Evolutionary conservation across 2,329 filamentous ascomycete genomes (phyloP).

Genomic region (Aspergillus awamori): DNA sequence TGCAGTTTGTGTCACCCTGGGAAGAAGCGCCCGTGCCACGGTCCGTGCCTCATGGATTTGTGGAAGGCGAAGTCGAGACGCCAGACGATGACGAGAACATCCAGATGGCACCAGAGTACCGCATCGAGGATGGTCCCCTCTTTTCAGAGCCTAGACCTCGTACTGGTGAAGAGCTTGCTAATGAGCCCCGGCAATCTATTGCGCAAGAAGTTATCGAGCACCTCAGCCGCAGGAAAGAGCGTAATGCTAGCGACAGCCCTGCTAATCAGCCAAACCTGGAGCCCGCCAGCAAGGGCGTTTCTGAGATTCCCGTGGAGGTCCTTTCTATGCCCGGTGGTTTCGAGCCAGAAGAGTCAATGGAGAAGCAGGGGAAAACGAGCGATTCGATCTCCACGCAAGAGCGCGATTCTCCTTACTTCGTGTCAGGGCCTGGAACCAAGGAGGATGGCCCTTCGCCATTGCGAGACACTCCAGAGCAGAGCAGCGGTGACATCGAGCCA

Average conservation of each 20-base stretch:
- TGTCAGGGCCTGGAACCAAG: constrained; percentile 21
- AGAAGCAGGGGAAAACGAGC: constrained; percentile 1
- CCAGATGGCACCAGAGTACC: constrained; percentile 11
- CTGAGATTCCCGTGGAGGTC: constrained; percentile 26
- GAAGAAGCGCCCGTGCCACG: constrained; percentile 44
- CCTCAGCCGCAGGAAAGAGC: constrained; percentile 23
- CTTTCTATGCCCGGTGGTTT: constrained; percentile 39
- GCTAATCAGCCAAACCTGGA: background rate
- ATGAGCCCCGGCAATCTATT: constrained; percentile 19
- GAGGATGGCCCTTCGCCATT: constrained; percentile 17
- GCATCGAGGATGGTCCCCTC: constrained; percentile 22
- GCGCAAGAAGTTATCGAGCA: constrained; percentile 31
- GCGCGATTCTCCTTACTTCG: constrained; percentile 23
- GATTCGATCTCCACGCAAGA: background rate
- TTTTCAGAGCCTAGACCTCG: constrained; percentile 27
- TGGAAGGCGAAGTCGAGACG: constrained; percentile 55
- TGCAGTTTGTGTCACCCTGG: constrained; percentile 52
- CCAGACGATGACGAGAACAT: constrained; percentile 40
- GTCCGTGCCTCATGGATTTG: constrained; percentile 46
- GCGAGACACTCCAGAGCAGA: constrained; percentile 25
- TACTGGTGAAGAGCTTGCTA: background rate
- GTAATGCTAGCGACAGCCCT: background rate
- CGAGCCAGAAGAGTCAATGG: constrained; percentile 21
- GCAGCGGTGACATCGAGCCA: constrained; percentile 26
- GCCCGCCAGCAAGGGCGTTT: constrained; percentile 1